Evolutionary conservation across 768 basidiomycete genomes (phyloP).

Genomic region (Dioszegia hungarica): DNA sequence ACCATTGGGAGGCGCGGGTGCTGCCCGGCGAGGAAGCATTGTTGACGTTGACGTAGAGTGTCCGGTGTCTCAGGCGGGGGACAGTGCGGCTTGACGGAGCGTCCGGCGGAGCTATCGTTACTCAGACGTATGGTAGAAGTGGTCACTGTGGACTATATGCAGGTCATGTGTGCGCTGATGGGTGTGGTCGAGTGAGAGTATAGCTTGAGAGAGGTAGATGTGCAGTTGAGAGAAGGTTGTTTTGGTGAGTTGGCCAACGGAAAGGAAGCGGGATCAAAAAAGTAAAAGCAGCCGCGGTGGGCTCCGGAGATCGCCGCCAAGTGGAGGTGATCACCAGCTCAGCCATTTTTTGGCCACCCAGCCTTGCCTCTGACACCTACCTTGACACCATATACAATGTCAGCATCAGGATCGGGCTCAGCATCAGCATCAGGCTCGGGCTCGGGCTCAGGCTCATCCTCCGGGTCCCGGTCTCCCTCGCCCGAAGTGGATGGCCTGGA

Average conservation of each 20-base stretch:
- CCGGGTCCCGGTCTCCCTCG: conserved; percentile 16
- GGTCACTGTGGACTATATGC: too few relatives aligned
- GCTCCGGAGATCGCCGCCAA: neutral
- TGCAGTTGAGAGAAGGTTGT: neutral
- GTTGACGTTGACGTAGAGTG: neutral
- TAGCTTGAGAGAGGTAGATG: neutral
- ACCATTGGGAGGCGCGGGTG: neutral
- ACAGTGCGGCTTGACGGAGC: neutral
- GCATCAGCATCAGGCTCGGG: neutral
- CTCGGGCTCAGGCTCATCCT: conserved; percentile 9
- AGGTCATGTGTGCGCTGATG: too few relatives aligned
- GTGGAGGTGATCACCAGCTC: neutral
- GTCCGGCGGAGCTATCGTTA: neutral
- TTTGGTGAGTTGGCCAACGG: neutral
- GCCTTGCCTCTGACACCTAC: neutral
- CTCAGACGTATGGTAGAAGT: too few relatives aligned
- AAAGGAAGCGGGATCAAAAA: neutral
- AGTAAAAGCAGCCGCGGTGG: neutral
- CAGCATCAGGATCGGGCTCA: neutral
- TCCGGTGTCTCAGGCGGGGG: neutral
- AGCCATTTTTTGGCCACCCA: conserved; percentile 10
- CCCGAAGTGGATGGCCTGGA: neutral
- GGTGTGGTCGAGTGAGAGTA: too few relatives aligned
- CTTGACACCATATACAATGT: neutral
- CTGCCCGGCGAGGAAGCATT: conserved; percentile 11